These are phyloP conservation scores for Solanum verrucosum DNA, from an alignment of 257 asterid species.

Conservation along the genomic window DNA sequence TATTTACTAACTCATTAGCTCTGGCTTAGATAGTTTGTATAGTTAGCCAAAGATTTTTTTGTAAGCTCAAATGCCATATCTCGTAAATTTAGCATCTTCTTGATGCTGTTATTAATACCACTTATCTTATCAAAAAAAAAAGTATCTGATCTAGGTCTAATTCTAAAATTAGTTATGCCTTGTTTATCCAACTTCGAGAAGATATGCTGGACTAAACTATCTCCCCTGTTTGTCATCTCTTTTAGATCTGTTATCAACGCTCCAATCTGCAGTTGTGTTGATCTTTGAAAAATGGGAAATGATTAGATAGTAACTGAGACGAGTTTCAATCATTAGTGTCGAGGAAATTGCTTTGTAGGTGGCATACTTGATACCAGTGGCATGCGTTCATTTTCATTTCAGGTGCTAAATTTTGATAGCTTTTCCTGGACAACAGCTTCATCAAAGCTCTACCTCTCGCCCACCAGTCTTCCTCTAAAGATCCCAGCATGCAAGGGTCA, in stretches of 20 bases:
- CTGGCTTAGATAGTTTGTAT: too few relatives aligned
- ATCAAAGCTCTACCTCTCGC: constrained; percentile 85
- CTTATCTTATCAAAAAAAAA: background rate
- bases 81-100: too few relatives aligned
- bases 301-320: background rate
- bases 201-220: background rate
- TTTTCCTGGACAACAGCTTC: constrained; percentile 81
- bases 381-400: constrained; percentile 7
- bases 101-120: too few relatives aligned
- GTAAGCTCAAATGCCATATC: too few relatives aligned
- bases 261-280: background rate
- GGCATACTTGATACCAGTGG: background rate
- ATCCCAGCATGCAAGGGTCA: constrained; percentile 99
- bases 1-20: background rate
- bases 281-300: background rate
- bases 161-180: background rate
- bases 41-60: too few relatives aligned
- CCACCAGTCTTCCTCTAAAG: constrained; percentile 77
- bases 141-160: background rate
- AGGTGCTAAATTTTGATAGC: constrained; percentile 83
- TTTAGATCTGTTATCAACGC: background rate
- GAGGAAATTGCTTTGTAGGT: background rate
- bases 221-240: background rate
- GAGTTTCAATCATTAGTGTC: background rate
- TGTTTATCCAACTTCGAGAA: background rate